Evolutionary conservation across 345 rosid species (phyloP).

Genomic region (Acer yangbiense): DNA sequence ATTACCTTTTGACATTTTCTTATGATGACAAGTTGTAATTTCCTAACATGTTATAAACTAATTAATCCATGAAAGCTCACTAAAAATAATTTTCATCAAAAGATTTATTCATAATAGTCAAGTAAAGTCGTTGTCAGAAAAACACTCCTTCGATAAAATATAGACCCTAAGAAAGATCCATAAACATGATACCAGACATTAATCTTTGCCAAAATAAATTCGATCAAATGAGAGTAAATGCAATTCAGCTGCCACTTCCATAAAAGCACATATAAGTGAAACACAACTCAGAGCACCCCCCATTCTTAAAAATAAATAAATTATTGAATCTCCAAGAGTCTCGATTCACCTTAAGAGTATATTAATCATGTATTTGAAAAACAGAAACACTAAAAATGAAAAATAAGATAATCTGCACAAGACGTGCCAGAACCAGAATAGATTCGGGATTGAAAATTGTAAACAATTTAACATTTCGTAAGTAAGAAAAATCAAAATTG

Average conservation of each 20-base stretch:
- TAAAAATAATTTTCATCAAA: background rate
- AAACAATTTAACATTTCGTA: background rate
- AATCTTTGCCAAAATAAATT: background rate
- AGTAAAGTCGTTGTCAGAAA: background rate
- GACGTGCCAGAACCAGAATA: background rate
- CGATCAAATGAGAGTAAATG: background rate
- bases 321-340: no score
- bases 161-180: background rate
- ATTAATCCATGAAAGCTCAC: background rate
- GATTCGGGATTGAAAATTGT: background rate
- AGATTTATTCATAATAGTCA: no score
- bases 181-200: background rate
- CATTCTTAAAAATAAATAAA: no score
- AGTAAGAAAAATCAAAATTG: background rate
- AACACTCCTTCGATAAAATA: background rate
- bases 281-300: background rate
- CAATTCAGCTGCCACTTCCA: slow-evolving; percentile 3
- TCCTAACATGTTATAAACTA: background rate
- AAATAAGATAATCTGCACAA: background rate
- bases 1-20: background rate
- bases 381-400: no score
- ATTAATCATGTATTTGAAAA: no score
- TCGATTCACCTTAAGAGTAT: no score
- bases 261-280: background rate
- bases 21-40: background rate